A percentile compares a stretch with the other conserved stretches of the same genome.
Evolutionary conservation across 2,329 filamentous ascomycete species (phyloP).

Genomic region (Cladophialophora exuberans): DNA sequence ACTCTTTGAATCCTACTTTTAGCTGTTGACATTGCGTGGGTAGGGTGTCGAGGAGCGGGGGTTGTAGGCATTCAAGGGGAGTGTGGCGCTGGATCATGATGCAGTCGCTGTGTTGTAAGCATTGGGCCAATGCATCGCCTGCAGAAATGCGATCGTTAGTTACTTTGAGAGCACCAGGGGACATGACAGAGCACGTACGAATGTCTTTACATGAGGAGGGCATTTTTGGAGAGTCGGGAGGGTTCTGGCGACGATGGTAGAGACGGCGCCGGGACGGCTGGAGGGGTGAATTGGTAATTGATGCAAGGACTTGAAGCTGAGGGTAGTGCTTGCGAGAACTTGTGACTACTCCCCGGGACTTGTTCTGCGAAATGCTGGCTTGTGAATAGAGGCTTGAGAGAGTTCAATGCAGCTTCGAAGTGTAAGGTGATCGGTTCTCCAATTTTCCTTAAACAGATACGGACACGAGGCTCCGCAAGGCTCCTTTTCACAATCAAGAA

Average conservation of each 20-base stretch:
- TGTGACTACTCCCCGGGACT: too few species aligned
- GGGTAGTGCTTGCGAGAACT: too few species aligned
- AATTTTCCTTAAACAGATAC: too few species aligned
- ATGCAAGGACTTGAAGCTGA: too few species aligned
- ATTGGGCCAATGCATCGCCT: constrained; percentile 75
- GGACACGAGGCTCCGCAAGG: neutral
- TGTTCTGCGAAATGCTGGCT: too few species aligned
- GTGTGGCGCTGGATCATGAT: constrained; percentile 89
- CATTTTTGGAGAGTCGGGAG: too few species aligned
- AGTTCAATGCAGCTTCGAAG: too few species aligned
- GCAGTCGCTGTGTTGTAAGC: constrained; percentile 95
- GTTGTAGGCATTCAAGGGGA: constrained; percentile 83
- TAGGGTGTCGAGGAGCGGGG: constrained; percentile 78
- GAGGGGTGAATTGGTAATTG: too few species aligned
- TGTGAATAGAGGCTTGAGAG: too few species aligned
- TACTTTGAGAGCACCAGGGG: neutral
- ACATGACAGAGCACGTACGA: constrained; percentile 61
- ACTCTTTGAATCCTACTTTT: constrained; percentile 89
- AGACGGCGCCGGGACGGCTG: neutral
- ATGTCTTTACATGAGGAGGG: constrained; percentile 97
- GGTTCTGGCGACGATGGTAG: too few species aligned
- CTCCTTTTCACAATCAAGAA: neutral
- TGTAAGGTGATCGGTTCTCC: neutral
- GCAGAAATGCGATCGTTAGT: neutral
- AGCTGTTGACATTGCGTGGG: constrained; percentile 90